Evolutionary conservation across 345 rosid species (phyloP).

Genomic region (Reutealis trisperma): DNA sequence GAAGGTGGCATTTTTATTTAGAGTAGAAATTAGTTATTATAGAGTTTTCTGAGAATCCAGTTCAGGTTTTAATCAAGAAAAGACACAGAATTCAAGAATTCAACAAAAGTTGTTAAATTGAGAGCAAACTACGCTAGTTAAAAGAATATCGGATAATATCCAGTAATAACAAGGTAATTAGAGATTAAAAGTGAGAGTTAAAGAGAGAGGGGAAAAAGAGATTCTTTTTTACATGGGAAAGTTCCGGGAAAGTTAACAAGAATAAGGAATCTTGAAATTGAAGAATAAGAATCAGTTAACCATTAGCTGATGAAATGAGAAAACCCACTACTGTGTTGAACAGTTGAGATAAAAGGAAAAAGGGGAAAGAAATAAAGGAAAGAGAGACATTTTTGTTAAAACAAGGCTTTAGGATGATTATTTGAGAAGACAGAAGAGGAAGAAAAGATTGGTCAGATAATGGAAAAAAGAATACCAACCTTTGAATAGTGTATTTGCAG

Average conservation of each 20-base stretch:
- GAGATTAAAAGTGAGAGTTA: slow-evolving; percentile 6
- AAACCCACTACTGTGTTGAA: not conserved
- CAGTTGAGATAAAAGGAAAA: not conserved
- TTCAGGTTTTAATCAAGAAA: slow-evolving; percentile 14
- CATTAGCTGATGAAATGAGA: not conserved
- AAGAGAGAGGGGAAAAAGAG: not conserved
- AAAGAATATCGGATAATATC: not conserved
- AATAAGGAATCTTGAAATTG: slow-evolving; percentile 18
- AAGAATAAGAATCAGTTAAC: not conserved
- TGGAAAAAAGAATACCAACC: not conserved
- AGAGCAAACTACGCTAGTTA: not conserved
- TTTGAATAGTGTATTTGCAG: slow-evolving; percentile 9
- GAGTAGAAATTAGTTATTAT: not conserved
- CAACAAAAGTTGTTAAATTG: not conserved
- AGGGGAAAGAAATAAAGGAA: slow-evolving; percentile 17
- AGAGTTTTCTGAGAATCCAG: slow-evolving; percentile 9
- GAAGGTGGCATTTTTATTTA: slow-evolving; percentile 58
- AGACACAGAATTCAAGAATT: slow-evolving; percentile 4
- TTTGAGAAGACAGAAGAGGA: not conserved
- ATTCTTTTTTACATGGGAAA: not conserved
- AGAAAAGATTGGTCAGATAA: not conserved
- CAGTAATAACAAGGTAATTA: not conserved
- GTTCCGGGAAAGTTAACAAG: not conserved
- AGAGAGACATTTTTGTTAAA: not conserved
- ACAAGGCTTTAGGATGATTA: not conserved